Conservation (phyloP, 257 asterid species). For the Ajuga chamaepitys region DNA sequence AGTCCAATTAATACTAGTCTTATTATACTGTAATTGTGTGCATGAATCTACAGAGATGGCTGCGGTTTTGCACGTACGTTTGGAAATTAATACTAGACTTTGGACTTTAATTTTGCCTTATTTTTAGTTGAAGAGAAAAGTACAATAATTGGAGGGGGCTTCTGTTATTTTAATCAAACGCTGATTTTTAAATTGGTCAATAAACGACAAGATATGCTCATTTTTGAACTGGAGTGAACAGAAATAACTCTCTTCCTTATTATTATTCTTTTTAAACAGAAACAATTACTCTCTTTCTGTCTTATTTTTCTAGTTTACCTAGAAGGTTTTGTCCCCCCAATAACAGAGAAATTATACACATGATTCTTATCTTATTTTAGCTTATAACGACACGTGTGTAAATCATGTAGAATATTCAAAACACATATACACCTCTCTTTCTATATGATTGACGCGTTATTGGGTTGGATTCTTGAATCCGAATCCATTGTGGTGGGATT, state of each 20-base stretch:
- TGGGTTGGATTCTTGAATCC: too few relatives aligned
- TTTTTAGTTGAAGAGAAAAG: neutral
- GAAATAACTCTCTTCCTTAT: neutral
- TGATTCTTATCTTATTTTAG: too few relatives aligned
- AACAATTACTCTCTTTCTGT: too few relatives aligned
- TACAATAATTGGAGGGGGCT: neutral
- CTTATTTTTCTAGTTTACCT: too few relatives aligned
- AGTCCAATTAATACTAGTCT: neutral
- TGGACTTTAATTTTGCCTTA: neutral
- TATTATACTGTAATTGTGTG: conserved; percentile 2
- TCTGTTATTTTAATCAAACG: neutral
- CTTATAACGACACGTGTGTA: too few relatives aligned
- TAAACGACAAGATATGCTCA: neutral
- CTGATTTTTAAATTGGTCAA: neutral
- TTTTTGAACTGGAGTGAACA: conserved; percentile 2
- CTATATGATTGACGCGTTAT: too few relatives aligned
- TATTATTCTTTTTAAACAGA: too few relatives aligned
- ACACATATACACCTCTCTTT: too few relatives aligned
- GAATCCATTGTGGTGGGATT: too few relatives aligned
- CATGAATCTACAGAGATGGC: conserved; percentile 17
- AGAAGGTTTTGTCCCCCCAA: too few relatives aligned
- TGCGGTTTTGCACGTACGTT: conserved; percentile 20
- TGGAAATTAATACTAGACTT: neutral
- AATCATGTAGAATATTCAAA: too few relatives aligned
- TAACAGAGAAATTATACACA: too few relatives aligned